Evolutionary conservation across 345 rosid species (phyloP).

Genomic region (Gossypium longicalyx): DNA sequence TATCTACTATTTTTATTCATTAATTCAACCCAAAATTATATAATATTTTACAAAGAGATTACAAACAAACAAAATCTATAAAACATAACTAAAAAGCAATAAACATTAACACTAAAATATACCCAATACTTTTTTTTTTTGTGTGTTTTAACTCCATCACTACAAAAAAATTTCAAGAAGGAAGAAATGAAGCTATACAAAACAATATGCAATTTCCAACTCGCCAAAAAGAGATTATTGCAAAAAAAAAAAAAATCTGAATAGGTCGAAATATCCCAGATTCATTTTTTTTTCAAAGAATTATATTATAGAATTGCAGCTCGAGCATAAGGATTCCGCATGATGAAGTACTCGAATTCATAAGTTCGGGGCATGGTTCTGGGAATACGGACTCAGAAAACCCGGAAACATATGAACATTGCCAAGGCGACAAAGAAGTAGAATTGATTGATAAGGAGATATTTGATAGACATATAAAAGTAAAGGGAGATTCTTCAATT

Average conservation of each 20-base stretch:
- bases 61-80: conserved; percentile 4
- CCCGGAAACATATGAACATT: conserved; percentile 66
- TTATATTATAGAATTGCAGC: conserved; percentile 40
- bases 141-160: no score
- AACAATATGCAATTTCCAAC: no score
- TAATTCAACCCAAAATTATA: conserved; percentile 15
- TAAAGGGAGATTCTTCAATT: conserved; percentile 62
- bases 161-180: no score
- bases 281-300: no score
- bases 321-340: conserved; percentile 36
- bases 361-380: conserved; percentile 56
- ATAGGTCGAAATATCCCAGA: no score
- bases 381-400: conserved; percentile 67
- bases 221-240: no score
- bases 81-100: conserved; percentile 8
- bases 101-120: no score
- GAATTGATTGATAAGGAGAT: conserved; percentile 45
- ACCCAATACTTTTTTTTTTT: no score
- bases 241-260: no score
- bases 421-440: conserved; percentile 40
- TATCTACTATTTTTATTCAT: conserved; percentile 15
- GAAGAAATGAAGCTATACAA: no score
- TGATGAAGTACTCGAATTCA: conserved; percentile 23
- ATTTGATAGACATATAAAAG: conserved; percentile 60
- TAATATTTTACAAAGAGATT: conserved; percentile 7